These are phyloP conservation scores for Terfezia boudieri DNA, from an alignment of 495 filamentous ascomycete species.

Conservation along the genomic window DNA sequence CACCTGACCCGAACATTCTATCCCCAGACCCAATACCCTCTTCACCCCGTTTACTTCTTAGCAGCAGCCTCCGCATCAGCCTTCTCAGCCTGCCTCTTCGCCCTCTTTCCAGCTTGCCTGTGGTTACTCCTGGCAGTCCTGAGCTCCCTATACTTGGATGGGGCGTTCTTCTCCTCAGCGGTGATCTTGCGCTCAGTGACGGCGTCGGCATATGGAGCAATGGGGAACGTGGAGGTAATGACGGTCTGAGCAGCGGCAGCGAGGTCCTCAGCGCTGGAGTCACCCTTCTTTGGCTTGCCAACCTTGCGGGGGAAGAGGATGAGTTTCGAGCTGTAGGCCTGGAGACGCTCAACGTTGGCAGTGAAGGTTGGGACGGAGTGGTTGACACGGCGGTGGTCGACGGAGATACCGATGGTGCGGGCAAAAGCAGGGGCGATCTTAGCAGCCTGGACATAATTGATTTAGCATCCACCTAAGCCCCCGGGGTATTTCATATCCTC, in stretches of 20 bases:
- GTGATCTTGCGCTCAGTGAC: conserved; percentile 63
- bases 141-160: conserved; percentile 51
- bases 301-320: conserved; percentile 94
- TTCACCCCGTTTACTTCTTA: conserved; percentile 52
- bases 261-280: conserved; percentile 71
- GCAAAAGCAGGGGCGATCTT: conserved; percentile 87
- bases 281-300: conserved; percentile 74
- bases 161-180: conserved; percentile 46
- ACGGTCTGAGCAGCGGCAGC: conserved; percentile 45
- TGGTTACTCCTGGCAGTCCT: conserved; percentile 71
- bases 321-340: conserved; percentile 81
- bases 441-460: conserved; percentile 43
- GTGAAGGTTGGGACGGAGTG: conserved; percentile 81
- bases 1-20: background rate
- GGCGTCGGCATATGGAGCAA: conserved; percentile 40
- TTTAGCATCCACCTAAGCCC: background rate
- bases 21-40: background rate
- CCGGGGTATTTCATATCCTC: background rate
- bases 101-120: conserved; percentile 55
- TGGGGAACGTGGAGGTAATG: conserved; percentile 40
- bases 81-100: conserved; percentile 88
- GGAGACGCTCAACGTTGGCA: conserved; percentile 84
- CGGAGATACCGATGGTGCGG: conserved; percentile 83
- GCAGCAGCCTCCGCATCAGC: conserved; percentile 65
- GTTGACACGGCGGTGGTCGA: conserved; percentile 92